phyloP scores from a whole-genome alignment of 176 grass and related monocot genomes.

The Oryza officinalis region DNA sequence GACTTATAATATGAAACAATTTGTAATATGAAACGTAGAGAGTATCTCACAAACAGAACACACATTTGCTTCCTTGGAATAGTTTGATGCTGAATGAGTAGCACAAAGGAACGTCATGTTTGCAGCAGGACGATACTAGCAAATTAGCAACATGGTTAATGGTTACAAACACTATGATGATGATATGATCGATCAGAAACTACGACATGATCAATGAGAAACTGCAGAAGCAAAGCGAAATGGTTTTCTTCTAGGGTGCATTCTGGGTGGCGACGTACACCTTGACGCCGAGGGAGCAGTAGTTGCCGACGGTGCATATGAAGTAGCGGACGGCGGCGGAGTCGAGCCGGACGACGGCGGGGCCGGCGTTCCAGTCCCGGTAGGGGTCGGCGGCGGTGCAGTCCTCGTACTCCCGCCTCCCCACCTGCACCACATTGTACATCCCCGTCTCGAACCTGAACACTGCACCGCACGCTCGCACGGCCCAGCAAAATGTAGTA shows the following conservation, averaged over 20 bases:
- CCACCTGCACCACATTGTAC: constrained; percentile 62
- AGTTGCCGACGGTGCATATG: constrained; percentile 53
- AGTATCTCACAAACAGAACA: neutral
- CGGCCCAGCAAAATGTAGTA: neutral
- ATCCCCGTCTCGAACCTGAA: constrained; percentile 62
- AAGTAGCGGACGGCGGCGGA: constrained; percentile 32
- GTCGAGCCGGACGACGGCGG: constrained; percentile 38
- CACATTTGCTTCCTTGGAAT: neutral
- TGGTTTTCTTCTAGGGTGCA: neutral
- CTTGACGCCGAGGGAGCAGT: constrained; percentile 56
- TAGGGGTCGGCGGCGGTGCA: constrained; percentile 41
- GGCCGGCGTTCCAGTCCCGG: neutral
- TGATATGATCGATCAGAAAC: too few species aligned
- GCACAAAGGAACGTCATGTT: neutral
- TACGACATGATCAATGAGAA: too few species aligned
- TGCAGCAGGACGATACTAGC: too few species aligned
- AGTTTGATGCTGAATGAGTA: neutral
- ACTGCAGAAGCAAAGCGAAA: too few species aligned
- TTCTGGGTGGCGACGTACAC: neutral
- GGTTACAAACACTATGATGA: too few species aligned
- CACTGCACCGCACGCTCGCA: neutral
- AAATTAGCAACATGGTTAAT: too few species aligned
- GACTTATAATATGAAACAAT: too few species aligned
- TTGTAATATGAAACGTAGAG: too few species aligned
- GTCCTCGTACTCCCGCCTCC: constrained; percentile 31